These are phyloP conservation scores for Phialemonium atrogriseum DNA, from an alignment of 2,329 filamentous ascomycete species.

Conservation along the genomic window DNA sequence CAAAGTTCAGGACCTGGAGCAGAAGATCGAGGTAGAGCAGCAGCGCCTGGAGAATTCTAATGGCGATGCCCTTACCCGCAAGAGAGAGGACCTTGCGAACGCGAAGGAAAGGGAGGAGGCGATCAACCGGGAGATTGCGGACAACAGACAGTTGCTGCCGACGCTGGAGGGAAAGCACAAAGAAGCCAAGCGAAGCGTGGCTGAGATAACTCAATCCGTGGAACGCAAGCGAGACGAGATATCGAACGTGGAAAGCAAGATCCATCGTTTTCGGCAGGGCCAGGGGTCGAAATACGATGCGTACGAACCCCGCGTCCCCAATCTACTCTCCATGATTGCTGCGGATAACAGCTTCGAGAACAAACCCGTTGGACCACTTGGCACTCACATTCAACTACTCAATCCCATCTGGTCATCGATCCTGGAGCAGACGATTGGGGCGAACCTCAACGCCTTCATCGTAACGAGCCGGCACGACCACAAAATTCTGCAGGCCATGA, in stretches of 20 bases:
- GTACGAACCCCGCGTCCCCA: slow-evolving; percentile 55
- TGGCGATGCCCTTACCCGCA: slow-evolving; percentile 60
- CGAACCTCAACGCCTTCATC: slow-evolving; percentile 65
- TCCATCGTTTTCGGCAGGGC: slow-evolving; percentile 45
- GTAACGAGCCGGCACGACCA: slow-evolving; percentile 73
- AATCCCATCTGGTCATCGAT: slow-evolving; percentile 78
- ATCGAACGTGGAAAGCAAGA: slow-evolving; percentile 37
- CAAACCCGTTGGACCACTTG: slow-evolving; percentile 77
- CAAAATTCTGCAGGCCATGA: slow-evolving; percentile 55
- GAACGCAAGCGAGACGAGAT: slow-evolving; percentile 46
- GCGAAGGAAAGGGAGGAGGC: slow-evolving; percentile 42
- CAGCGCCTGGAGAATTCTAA: slow-evolving; percentile 57
- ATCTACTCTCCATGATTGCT: slow-evolving; percentile 60
- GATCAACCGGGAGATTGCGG: slow-evolving; percentile 26
- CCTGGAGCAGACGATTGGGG: slow-evolving; percentile 70
- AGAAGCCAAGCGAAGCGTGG: slow-evolving; percentile 20
- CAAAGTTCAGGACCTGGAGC: slow-evolving; percentile 35
- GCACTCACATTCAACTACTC: slow-evolving; percentile 64
- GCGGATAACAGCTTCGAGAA: slow-evolving; percentile 59
- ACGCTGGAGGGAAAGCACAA: slow-evolving; percentile 22
- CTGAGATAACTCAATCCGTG: slow-evolving; percentile 22
- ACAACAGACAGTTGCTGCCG: slow-evolving; percentile 21
- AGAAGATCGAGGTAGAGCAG: slow-evolving; percentile 46
- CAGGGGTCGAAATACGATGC: slow-evolving; percentile 52
- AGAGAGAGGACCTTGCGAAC: slow-evolving; percentile 48